These are phyloP conservation scores for Dittrichia graveolens DNA, from an alignment of 129 eudicot genomes.

Conservation along the genomic window DNA sequence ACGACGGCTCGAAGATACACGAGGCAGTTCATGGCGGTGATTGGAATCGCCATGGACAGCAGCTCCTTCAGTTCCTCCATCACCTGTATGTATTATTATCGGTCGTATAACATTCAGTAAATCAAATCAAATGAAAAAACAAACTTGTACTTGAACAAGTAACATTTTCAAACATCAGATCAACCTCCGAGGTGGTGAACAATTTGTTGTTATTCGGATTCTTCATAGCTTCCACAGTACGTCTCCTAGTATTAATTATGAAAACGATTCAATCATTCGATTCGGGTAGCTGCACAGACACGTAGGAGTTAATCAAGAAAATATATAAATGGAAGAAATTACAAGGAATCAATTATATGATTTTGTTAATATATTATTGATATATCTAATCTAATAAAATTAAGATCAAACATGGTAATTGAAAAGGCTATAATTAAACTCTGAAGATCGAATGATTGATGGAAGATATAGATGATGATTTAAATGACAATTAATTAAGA, in stretches of 20 bases:
- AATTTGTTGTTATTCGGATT: neutral
- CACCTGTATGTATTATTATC: conserved; percentile 39
- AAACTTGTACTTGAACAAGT: too few relatives aligned
- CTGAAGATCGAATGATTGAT: too few relatives aligned
- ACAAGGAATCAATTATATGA: too few relatives aligned
- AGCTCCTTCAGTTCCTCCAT: conserved; percentile 76
- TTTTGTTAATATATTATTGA: too few relatives aligned
- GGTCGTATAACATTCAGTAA: too few relatives aligned
- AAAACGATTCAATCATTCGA: neutral
- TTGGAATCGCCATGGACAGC: conserved; percentile 79
- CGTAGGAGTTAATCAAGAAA: neutral
- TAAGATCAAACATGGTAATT: too few relatives aligned
- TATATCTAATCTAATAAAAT: too few relatives aligned
- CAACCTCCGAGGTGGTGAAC: conserved; percentile 33
- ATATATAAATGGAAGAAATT: neutral
- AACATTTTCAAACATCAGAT: neutral
- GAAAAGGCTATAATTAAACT: too few relatives aligned
- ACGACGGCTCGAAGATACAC: conserved; percentile 80
- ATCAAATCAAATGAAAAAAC: too few relatives aligned
- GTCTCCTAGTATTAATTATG: too few relatives aligned
- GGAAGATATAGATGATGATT: too few relatives aligned
- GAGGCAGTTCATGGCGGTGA: conserved; percentile 87
- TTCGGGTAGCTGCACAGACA: conserved; percentile 8
- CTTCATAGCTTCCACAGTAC: conserved; percentile 16
- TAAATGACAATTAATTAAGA: too few relatives aligned